phyloP scores from a whole-genome alignment of 2,329 filamentous ascomycete species.

The Tolypocladium album region DNA sequence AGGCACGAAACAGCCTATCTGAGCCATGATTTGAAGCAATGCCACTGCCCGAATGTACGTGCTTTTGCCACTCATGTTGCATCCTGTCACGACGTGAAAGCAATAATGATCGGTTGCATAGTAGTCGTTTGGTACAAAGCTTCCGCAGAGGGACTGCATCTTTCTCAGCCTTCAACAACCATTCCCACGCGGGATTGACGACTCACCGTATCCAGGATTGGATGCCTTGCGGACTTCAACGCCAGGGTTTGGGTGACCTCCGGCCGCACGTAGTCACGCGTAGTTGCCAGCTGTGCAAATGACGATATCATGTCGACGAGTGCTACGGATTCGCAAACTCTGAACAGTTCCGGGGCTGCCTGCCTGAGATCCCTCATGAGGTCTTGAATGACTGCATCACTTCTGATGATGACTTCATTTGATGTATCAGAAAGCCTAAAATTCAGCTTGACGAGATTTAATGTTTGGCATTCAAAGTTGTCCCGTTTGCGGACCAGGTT shows the following conservation, averaged over 20 bases:
- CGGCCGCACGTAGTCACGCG: conserved; percentile 49
- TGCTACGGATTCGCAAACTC: conserved; percentile 75
- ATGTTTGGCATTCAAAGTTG: conserved; percentile 77
- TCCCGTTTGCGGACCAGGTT: conserved; percentile 65
- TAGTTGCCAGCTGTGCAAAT: conserved; percentile 65
- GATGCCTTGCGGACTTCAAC: conserved; percentile 65
- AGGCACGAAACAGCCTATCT: conserved; percentile 84
- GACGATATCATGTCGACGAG: conserved; percentile 77
- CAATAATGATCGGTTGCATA: conserved; percentile 71
- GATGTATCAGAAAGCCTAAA: conserved; percentile 69
- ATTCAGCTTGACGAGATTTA: conserved; percentile 74
- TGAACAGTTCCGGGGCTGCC: conserved; percentile 65
- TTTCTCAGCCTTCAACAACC: conserved; percentile 1
- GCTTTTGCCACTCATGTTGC: conserved; percentile 97
- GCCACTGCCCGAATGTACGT: conserved; percentile 86
- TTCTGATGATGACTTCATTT: conserved; percentile 73
- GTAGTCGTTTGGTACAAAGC: conserved; percentile 81
- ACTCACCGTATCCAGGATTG: conserved; percentile 58
- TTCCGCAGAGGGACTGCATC: conserved; percentile 45
- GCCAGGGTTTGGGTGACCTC: conserved; percentile 58
- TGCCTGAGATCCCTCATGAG: conserved; percentile 63
- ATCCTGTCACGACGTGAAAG: conserved; percentile 90
- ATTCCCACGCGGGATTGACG: background rate
- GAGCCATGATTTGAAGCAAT: conserved; percentile 83
- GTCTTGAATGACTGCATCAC: conserved; percentile 62